Evolutionary conservation across 1,284 basidiomycete genomes (phyloP).

Genomic region (Ganoderma sinense): DNA sequence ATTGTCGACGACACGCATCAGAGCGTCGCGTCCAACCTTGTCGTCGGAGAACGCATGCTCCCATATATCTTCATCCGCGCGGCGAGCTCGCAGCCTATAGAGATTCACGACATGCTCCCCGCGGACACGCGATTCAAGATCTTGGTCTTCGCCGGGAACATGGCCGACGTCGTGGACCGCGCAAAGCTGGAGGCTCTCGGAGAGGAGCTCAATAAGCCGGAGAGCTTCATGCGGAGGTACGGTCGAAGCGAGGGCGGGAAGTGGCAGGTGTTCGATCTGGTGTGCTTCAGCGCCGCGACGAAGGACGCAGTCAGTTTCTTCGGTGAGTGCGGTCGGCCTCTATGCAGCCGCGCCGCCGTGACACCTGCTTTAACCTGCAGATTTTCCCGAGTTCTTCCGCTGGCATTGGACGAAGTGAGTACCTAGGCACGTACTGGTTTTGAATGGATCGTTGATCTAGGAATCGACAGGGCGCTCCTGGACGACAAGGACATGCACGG

Average conservation of each 20-base stretch:
- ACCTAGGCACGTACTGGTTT: no score
- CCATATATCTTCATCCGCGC: slow-evolving; percentile 69
- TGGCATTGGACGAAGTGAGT: neutral
- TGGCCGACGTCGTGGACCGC: slow-evolving; percentile 48
- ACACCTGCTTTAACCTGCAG: no score
- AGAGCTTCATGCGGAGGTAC: slow-evolving; percentile 47
- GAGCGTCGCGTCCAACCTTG: slow-evolving; percentile 51
- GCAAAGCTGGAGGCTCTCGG: slow-evolving; percentile 52
- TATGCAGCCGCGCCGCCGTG: neutral
- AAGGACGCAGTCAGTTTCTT: slow-evolving; percentile 56
- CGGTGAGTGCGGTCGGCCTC: slow-evolving; percentile 10
- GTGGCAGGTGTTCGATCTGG: slow-evolving; percentile 70
- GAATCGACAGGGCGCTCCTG: slow-evolving; percentile 35
- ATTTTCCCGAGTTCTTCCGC: slow-evolving; percentile 12
- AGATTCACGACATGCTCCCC: slow-evolving; percentile 75
- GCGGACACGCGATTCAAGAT: slow-evolving; percentile 78
- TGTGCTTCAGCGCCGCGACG: slow-evolving; percentile 56
- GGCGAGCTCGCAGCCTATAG: slow-evolving; percentile 66
- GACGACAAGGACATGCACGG: slow-evolving; percentile 37
- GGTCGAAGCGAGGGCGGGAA: slow-evolving; percentile 20
- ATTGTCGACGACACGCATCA: slow-evolving; percentile 58
- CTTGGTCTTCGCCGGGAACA: slow-evolving; percentile 50
- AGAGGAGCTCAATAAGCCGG: slow-evolving; percentile 46
- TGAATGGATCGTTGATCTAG: neutral
- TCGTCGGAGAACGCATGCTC: slow-evolving; percentile 65